Conservation (phyloP, 352 stramenopile genomes). For the Globisporangium barbulae region DNA sequence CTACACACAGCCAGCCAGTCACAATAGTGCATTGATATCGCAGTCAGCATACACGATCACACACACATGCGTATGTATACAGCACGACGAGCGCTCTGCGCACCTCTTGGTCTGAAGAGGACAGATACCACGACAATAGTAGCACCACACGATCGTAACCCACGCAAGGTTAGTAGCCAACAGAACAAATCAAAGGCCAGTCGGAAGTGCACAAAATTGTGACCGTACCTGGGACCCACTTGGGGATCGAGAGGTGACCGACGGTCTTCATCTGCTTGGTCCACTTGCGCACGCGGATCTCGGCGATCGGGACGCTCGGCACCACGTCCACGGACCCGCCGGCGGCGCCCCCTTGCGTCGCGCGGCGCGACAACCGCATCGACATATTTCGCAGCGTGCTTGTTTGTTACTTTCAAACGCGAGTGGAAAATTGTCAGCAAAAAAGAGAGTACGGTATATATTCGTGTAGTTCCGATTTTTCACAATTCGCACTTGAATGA, state of each 20-base stretch:
- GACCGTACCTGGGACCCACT: conserved; percentile 64
- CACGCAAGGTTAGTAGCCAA: not conserved
- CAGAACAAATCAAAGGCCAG: not conserved
- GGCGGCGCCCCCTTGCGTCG: conserved; percentile 24
- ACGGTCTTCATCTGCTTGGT: conserved; percentile 63
- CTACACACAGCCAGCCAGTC: conserved; percentile 19
- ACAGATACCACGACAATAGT: not conserved
- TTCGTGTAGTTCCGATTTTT: not conserved
- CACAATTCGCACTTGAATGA: not conserved
- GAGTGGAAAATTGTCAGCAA: not conserved
- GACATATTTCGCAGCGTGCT: conserved; percentile 34
- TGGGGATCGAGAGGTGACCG: conserved; percentile 67
- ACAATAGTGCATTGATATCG: not conserved
- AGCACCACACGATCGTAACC: not conserved
- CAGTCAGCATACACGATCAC: not conserved
- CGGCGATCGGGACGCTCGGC: conserved; percentile 46
- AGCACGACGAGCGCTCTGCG: not conserved
- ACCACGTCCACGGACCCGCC: conserved; percentile 20
- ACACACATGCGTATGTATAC: not conserved
- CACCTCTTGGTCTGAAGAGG: conserved; percentile 47
- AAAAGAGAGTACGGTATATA: not conserved
- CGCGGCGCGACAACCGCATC: conserved; percentile 35
- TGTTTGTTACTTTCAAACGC: not conserved
- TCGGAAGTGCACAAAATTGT: not conserved
- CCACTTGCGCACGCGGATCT: conserved; percentile 77